Base-by-base conservation (phyloP, 2,329 filamentous ascomycete species). In the Apiospora phragmitis region DNA sequence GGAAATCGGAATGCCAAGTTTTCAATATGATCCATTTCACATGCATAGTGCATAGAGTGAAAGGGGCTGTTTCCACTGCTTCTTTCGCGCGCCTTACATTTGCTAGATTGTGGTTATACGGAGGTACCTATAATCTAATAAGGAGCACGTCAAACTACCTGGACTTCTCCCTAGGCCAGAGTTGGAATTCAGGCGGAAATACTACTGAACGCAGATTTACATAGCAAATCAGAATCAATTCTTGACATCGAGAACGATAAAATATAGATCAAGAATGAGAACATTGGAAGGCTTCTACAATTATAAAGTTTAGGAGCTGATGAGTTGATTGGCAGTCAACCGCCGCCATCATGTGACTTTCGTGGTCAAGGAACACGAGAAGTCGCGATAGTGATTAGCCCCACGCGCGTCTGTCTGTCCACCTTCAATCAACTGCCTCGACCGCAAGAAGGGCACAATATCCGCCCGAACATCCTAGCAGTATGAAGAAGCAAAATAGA, bases 401-500 rank as follows among this genome's bases (percentile, higher is more conserved):
- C 55, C 55, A 62, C 55, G 55, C 55, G 55, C 32, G 55, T 38
- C 29, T 38, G 21, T 62, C 55, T 38, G 11, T n/a, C 29, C 32
- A 62, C n/a, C 55, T 38, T 38, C 21, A 62, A n/a, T 38, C 35
- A 38, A 12, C 32, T 24, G 55, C 32, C 68, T 51, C 62, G 43
- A 29, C 62, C 38, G 45, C 45, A 26, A 35, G 32, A 62, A 35
- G 18, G 21, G 29, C 32, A 38, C 29, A 11, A 21, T 38, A n/a
- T 38, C 8, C 9, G 32, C 55, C 8, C 21, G 55, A 12, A 62
- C 21, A n/a, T n/a, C 18, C 21, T 14, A 67, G 26, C 45, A 45
- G 67, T 68, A 77, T 76, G 76, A 71, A 72, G 76, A 71, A 72
- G 51, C 74, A 73, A 45, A 79, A 75, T 67, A 51, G 73, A 68